A percentile compares a stretch with the other conserved stretches of the same genome.
Conservation (phyloP, 148 eudicot genomes). For the Rhododendron henanense region DNA sequence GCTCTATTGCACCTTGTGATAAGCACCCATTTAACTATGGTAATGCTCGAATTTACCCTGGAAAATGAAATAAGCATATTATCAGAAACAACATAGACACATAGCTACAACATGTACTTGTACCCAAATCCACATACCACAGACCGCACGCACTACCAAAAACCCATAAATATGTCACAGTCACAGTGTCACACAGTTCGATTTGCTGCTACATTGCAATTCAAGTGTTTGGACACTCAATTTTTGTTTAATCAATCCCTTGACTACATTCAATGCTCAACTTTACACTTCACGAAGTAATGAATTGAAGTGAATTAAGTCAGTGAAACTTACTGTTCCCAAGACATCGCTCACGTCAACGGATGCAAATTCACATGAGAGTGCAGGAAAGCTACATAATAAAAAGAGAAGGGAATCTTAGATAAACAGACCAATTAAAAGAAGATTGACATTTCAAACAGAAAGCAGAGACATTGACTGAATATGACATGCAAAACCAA, state of each 20-base stretch:
- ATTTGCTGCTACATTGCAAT: background rate
- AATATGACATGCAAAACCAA: background rate
- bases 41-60: background rate
- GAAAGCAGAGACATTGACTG: background rate
- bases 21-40: background rate
- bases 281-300: conserved; percentile 3
- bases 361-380: conserved; percentile 98
- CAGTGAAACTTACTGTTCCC: conserved; percentile 78
- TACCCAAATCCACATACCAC: background rate
- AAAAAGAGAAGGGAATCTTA: conserved; percentile 10
- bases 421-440: conserved; percentile 2
- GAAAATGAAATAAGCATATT: background rate
- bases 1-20: background rate
- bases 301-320: conserved; percentile 14
- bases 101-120: background rate
- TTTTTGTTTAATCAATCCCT: background rate
- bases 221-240: background rate
- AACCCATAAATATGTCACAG: background rate
- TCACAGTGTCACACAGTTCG: background rate
- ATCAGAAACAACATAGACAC: background rate
- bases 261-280: background rate
- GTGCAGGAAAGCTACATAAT: conserved; percentile 76
- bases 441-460: background rate
- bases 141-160: background rate
- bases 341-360: conserved; percentile 92